Percentiles rank a stretch among this genome's conserved stretches.
Evolutionary conservation across 2,329 filamentous ascomycete species (phyloP).

Genomic region (Exophiala lecanii-corni): DNA sequence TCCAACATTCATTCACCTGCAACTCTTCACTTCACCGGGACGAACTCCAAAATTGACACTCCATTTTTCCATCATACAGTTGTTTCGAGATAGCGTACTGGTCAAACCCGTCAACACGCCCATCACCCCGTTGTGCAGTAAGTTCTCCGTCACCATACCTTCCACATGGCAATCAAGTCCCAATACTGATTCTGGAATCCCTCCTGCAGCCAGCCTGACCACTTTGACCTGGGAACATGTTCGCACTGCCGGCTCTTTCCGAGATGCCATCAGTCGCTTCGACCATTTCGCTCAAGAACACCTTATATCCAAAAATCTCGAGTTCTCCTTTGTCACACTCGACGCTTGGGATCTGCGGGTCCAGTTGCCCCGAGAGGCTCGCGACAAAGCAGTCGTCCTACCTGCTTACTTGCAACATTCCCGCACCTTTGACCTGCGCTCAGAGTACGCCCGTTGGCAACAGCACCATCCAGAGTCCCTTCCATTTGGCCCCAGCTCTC

Average conservation of each 20-base stretch:
- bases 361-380: constrained; percentile 92
- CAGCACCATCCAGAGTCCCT: constrained; percentile 96
- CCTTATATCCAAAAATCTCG: constrained; percentile 81
- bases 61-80: constrained; percentile 47
- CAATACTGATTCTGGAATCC: constrained; percentile 23
- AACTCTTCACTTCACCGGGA: no score
- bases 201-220: constrained; percentile 74
- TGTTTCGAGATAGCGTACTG: constrained; percentile 90
- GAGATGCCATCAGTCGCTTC: constrained; percentile 92
- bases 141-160: constrained; percentile 44
- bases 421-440: constrained; percentile 90
- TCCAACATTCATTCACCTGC: not conserved
- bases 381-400: constrained; percentile 95
- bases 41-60: no score
- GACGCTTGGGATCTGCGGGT: constrained; percentile 98
- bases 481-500: constrained; percentile 89
- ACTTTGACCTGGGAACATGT: constrained; percentile 99
- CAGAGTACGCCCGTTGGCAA: constrained; percentile 98
- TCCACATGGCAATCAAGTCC: constrained; percentile 1
- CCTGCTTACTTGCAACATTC: constrained; percentile 97
- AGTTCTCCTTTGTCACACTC: constrained; percentile 97
- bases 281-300: constrained; percentile 91
- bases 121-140: constrained; percentile 98
- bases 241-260: constrained; percentile 92
- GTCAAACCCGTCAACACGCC: constrained; percentile 98